Base-by-base conservation (phyloP, 805 yeast species). In the Candida caryicola region DNA sequence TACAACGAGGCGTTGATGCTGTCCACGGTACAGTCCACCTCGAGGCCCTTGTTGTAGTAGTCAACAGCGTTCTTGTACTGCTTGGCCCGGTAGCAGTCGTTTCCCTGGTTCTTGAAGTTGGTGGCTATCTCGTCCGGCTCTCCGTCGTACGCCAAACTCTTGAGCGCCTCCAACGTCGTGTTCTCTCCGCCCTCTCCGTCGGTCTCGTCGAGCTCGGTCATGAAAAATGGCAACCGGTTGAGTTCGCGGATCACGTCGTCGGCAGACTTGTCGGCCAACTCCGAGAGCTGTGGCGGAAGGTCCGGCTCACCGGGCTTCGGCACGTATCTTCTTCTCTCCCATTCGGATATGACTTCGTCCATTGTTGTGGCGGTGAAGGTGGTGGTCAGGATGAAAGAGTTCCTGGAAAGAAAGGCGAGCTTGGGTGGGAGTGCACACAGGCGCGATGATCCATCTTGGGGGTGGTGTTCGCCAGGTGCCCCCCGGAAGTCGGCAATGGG, bases 81-180 rank as follows among this genome's bases (percentile, higher is more conserved):
- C 50, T 82, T 86, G 7, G 67, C 66, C 57, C 78, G 82, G 64
- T 74, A 93, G 41, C 85, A 76, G 12, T 88, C 97, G 59, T 95
- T 93, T 4, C 99, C 99, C 57, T 91, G 97, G 44, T 77, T 81
- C 46, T 89, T 88, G 68, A 90, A 93, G 54, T 89, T 90, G 17
- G 77, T 72, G 3, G 97, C 97, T 25, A 89, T 70, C 54, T 93
- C 99, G 52, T 84, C 81, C 0, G 97, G 96, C 46, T 88, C 95
- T 31, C 98, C 99, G 34, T 93, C 99, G 55, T 87, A 89, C 0
- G 95, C 96, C 49, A 93, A 68, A 4, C 96, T 91, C 55, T 82
- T 83, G 40, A 93, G 71, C 0, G 99, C 99, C 55, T 91, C 98
- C 13, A 93, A 64, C 36, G 79, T 82, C 4, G 71, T 55, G 53